Evolutionary conservation across 768 basidiomycete species (phyloP), one percentile per base, ranked within the genome.

Genomic region (Rubroboletus satanas): DNA sequence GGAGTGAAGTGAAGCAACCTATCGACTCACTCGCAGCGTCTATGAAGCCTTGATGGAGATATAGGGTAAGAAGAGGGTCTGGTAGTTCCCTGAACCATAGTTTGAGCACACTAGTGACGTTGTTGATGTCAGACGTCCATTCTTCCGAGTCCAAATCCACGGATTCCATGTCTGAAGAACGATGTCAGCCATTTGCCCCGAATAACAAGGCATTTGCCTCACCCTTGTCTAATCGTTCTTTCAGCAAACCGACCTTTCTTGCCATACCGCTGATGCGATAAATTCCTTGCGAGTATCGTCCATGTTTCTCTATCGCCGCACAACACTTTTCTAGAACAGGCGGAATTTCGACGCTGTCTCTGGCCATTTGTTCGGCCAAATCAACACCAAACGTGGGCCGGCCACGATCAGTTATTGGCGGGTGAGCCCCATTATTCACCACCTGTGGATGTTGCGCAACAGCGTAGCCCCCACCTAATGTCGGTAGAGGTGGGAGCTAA

Each of bases 81-180:
- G 97, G 95, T 38, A 98, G 77, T 66, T 99, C 97, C 59, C 97
- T 81, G 64, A 99, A 79, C 95, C 97, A 99, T 64, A 94, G 78
- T 73, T 99, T 99, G 58, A 98, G 76, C 23, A 87, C 91, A 53
- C 93, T 90, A n/a, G 97, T 82, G 49, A 98, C 88, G 56, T 91
- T 93, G 75, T 96, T 98, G 73, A 98, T 94, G 69, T 99, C 97
- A 17, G 84, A 79, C 33, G 89, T 83, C 90, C 94, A 94, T 69
- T 98, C 96, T 5, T 89, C 83, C 7, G 86, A 78, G 67, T 93
- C 84, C 49, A 99, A 77, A 71, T 98, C 87, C 35, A 94, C 90
- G 1, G 84, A 78, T 17, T 97, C 90, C 45, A 98, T 72, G 70
- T 98, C 96, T 87, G 47, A 35, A 17, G 28, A 42, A n/a, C 9